Evolutionary conservation across 441 rosid species (phyloP).

Genomic region (Euphorbia celastroides): DNA sequence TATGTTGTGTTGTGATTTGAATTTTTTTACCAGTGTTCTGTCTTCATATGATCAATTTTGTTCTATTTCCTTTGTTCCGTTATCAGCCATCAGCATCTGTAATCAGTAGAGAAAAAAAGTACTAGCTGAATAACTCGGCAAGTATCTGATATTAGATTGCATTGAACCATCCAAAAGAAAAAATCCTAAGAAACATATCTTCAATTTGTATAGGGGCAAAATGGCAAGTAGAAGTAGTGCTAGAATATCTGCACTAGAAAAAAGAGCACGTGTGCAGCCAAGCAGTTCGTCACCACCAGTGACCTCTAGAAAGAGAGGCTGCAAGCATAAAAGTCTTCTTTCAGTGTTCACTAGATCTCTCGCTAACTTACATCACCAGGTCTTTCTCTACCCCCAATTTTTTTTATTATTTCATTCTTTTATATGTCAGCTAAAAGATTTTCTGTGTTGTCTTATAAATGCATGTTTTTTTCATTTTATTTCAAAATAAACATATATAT

Average conservation of each 20-base stretch:
- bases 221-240: slow-evolving; percentile 19
- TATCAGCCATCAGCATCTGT: background rate
- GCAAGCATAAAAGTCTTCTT: slow-evolving; percentile 25
- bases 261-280: slow-evolving; percentile 1
- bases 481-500: no score
- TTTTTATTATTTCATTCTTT: background rate
- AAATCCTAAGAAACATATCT: background rate
- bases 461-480: no score
- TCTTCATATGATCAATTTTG: background rate
- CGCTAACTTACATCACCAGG: slow-evolving; percentile 9
- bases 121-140: background rate
- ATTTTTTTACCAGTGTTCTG: background rate
- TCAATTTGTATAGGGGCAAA: background rate
- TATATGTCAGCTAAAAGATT: background rate
- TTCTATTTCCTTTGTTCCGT: background rate
- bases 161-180: background rate
- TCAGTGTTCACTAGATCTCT: slow-evolving; percentile 12
- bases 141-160: background rate
- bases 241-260: slow-evolving; percentile 20
- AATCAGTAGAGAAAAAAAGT: background rate
- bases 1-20: background rate
- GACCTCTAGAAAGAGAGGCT: slow-evolving; percentile 15
- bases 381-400: background rate
- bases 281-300: background rate
- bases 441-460: background rate